Base-by-base conservation (phyloP, 2,329 filamentous ascomycete species). In the Fragosphaeria purpurea region DNA sequence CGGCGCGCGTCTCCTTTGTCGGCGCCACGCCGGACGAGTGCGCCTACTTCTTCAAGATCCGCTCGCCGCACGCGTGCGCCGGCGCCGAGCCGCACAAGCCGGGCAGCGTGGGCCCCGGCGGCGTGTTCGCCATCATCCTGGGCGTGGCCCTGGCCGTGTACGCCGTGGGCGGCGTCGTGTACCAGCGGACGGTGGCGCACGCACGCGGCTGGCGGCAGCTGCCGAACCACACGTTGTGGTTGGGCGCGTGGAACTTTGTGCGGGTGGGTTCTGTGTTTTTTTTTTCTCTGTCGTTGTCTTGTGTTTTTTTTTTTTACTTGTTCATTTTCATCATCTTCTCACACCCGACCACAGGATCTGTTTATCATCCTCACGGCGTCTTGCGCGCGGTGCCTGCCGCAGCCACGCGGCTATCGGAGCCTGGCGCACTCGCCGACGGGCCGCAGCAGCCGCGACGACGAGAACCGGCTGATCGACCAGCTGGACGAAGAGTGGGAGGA, bases 401-500 rank as follows among this genome's bases (percentile, higher is more conserved):
- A 73, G 38, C 74, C 79, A 55, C 68, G 82, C 50, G 85, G 85
- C 8, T 90, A 90, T 64, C 79, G 74, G 52, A 73, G 81, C 41
- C 70, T 90, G 31, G 76, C 76, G 39, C 67, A 72, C 11, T 78
- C 75, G 45, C 70, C 75, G 9, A 74, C 65, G 56, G 70, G 73
- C 40, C 67, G 71, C 51, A 72, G 72, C 60, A 72, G 72, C 60
- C 65, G 74, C 50, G 91, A 96, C 53, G 90, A 89, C 50, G 93
- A 97, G 69, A 96, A 97, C 66, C 74, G 89, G 56, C 70, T 97
- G 59, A 97, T 98, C 65, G 91, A 97, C 65, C 88, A 96, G 67
- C 74, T 96, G 53, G 93, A 97, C 61, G 91, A 97, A 66, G 90
- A 96, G 64, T 97, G 91, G 91, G 90, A 96, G 59, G 90, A 95